These are phyloP conservation scores for Phytophthora colocasiae DNA, from an alignment of 352 stramenopile species.

Conservation along the genomic window DNA sequence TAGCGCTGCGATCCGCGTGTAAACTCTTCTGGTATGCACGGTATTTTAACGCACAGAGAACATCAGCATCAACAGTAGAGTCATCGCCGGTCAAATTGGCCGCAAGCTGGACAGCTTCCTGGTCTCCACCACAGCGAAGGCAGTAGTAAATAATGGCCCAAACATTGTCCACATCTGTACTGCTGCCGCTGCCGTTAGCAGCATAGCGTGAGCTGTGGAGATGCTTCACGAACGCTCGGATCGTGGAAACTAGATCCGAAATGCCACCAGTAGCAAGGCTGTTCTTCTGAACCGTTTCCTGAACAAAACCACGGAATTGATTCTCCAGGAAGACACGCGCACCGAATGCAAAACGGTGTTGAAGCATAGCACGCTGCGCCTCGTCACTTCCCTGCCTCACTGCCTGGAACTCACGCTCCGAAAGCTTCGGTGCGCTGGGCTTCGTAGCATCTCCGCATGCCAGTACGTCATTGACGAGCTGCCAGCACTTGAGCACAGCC, in stretches of 20 bases:
- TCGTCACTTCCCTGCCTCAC: slow-evolving; percentile 42
- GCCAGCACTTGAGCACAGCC: slow-evolving; percentile 82
- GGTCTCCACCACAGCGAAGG: slow-evolving; percentile 72
- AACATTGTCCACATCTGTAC: slow-evolving; percentile 58
- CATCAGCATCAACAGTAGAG: slow-evolving; percentile 58
- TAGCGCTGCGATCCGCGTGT: slow-evolving; percentile 44
- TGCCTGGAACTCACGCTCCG: slow-evolving; percentile 66
- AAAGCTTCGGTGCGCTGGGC: slow-evolving; percentile 45
- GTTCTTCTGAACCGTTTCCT: slow-evolving; percentile 83
- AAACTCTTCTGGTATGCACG: slow-evolving; percentile 66
- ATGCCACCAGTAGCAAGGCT: slow-evolving; percentile 74
- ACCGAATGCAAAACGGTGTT: slow-evolving; percentile 69
- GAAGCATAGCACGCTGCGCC: slow-evolving; percentile 46
- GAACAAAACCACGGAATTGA: slow-evolving; percentile 80
- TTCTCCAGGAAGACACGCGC: slow-evolving; percentile 81
- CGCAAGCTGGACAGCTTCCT: slow-evolving; percentile 72
- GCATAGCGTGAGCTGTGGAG: slow-evolving; percentile 75
- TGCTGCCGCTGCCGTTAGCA: slow-evolving; percentile 41
- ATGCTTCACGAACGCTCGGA: slow-evolving; percentile 83
- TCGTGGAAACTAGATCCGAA: slow-evolving; percentile 69
- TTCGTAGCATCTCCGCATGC: slow-evolving; percentile 55
- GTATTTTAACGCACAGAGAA: slow-evolving; percentile 68
- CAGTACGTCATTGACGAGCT: slow-evolving; percentile 76
- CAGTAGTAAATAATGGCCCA: slow-evolving; percentile 87
- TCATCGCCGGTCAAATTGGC: slow-evolving; percentile 49